A percentile compares a stretch with the other conserved stretches of the same genome.
phyloP scores from a whole-genome alignment of 768 basidiomycete genomes.

The Termitomyces eurrhizus region DNA sequence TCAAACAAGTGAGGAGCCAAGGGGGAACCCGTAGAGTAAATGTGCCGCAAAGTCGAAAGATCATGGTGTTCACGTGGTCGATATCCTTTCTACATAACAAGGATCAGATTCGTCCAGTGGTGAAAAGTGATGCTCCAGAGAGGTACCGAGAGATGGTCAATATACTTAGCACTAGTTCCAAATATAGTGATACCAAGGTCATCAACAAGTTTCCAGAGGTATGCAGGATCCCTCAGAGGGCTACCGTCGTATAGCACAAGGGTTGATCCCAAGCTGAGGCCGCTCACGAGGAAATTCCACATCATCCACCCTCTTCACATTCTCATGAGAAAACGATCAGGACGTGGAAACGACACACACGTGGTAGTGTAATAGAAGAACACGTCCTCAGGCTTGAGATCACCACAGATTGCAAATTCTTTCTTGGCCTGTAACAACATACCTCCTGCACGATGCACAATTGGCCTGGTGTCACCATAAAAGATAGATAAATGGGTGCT shows the following conservation, averaged over 20 bases:
- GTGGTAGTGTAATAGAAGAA: slow-evolving; percentile 85
- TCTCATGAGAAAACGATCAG: slow-evolving; percentile 3
- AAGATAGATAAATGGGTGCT: slow-evolving; percentile 7
- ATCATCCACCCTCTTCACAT: slow-evolving; percentile 79
- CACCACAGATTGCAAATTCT: slow-evolving; percentile 66
- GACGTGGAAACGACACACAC: slow-evolving; percentile 34
- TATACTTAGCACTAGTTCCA: slow-evolving; percentile 81
- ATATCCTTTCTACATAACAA: slow-evolving; percentile 54
- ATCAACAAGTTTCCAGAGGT: slow-evolving; percentile 69
- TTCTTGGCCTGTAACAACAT: slow-evolving; percentile 74
- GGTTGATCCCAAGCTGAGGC: slow-evolving; percentile 62
- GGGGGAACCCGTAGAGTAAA: slow-evolving; percentile 81
- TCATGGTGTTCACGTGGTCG: slow-evolving; percentile 60
- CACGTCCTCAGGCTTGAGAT: slow-evolving; percentile 61
- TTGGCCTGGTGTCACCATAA: slow-evolving; percentile 46
- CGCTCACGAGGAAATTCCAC: slow-evolving; percentile 81
- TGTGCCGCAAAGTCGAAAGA: slow-evolving; percentile 57
- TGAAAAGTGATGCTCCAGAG: slow-evolving; percentile 17
- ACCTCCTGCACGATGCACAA: slow-evolving; percentile 75
- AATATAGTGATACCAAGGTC: slow-evolving; percentile 70
- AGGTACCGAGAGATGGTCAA: slow-evolving; percentile 69
- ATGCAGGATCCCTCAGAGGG: slow-evolving; percentile 61
- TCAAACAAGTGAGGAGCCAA: slow-evolving; percentile 67
- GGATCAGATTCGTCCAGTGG: slow-evolving; percentile 10
- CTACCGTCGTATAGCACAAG: slow-evolving; percentile 81